phyloP scores from a whole-genome alignment of 225 moss, liverwort and hornwort genomes.

The Pleurozium schreberi region DNA sequence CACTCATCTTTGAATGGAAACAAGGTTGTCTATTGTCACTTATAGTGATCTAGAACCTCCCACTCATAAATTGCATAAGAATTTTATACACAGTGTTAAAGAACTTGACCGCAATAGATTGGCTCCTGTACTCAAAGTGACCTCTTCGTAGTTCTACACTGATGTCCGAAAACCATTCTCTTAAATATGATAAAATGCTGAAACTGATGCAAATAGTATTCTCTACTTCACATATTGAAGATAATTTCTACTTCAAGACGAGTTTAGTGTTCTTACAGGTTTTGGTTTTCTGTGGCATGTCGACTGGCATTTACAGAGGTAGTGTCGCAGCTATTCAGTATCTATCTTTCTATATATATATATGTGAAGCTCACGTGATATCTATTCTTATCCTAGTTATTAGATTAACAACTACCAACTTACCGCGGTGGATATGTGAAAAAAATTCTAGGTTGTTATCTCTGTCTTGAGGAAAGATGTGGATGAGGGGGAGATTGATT shows the following conservation, averaged over 20 bases:
- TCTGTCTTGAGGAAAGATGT: slow-evolving; percentile 29
- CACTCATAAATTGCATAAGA: background rate
- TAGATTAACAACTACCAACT: background rate
- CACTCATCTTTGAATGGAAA: background rate
- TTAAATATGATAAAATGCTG: background rate
- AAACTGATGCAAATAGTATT: background rate
- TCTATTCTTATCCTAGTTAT: background rate
- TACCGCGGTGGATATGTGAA: background rate
- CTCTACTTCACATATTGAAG: background rate
- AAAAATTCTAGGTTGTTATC: slow-evolving; percentile 49
- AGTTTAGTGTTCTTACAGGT: background rate
- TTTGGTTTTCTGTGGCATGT: background rate
- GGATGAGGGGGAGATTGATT: slow-evolving; percentile 29
- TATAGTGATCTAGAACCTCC: background rate
- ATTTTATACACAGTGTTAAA: too few species aligned
- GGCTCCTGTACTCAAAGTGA: background rate
- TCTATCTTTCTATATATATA: background rate
- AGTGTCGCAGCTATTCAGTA: background rate
- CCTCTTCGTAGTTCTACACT: background rate
- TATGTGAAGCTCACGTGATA: background rate
- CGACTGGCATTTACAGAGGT: background rate
- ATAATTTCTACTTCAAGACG: background rate
- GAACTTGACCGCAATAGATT: background rate
- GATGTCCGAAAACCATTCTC: background rate
- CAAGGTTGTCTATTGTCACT: background rate